Evolutionary conservation across 2,329 filamentous ascomycete species (phyloP).

Genomic region (Hymenoscyphus linearis): DNA sequence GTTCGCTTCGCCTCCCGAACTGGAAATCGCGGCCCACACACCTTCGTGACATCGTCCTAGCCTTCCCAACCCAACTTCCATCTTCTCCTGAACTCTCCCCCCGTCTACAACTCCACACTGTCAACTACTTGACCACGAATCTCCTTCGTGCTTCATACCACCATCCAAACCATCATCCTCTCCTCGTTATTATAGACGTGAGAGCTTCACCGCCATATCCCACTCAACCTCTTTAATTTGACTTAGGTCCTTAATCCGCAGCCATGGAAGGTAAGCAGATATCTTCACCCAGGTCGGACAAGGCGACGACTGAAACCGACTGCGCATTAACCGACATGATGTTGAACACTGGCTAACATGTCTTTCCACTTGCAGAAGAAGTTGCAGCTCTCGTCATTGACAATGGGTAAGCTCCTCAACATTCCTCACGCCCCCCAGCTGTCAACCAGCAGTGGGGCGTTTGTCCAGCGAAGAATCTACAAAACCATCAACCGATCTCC

Average conservation of each 20-base stretch:
- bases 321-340: conserved; percentile 18
- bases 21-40: conserved; percentile 28
- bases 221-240: conserved; percentile 28
- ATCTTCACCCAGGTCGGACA: conserved; percentile 5
- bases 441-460: conserved; percentile 24
- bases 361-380: conserved; percentile 68
- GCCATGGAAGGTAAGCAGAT: conserved; percentile 37
- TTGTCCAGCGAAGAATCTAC: conserved; percentile 8
- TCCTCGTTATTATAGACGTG: conserved; percentile 25
- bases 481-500: conserved; percentile 11
- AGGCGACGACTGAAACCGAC: conserved; percentile 3
- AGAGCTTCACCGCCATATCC: conserved; percentile 28
- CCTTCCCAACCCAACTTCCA: conserved; percentile 16
- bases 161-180: conserved; percentile 9
- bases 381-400: conserved; percentile 99
- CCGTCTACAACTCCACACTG: conserved; percentile 7
- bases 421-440: conserved; percentile 23
- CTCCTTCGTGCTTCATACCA: conserved; percentile 27
- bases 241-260: conserved; percentile 32
- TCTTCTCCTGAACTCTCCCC: conserved; percentile 17
- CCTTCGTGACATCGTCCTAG: conserved; percentile 22
- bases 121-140: conserved; percentile 27
- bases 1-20: conserved; percentile 27
- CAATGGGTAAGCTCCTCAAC: conserved; percentile 89
- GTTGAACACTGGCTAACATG: conserved; percentile 24